phyloP scores from a whole-genome alignment of 768 basidiomycete species.

The Pisolithus albus region DNA sequence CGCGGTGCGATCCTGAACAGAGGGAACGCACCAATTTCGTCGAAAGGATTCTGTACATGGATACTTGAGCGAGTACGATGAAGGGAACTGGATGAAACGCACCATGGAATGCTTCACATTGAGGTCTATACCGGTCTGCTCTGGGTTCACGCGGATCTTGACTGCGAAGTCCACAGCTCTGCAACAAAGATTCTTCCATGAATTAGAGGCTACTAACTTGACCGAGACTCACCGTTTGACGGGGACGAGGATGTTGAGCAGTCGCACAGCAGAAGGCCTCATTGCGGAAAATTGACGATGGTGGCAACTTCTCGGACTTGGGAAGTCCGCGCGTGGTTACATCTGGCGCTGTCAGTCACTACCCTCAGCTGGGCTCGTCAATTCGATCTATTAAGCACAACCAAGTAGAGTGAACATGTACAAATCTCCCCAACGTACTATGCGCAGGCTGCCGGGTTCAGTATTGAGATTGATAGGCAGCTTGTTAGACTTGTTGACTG shows the following conservation, averaged over 20 bases:
- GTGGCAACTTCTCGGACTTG: neutral
- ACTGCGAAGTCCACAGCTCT: slow-evolving; percentile 96
- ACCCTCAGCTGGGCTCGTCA: too few relatives aligned
- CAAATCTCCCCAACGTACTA: too few relatives aligned
- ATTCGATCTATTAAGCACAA: too few relatives aligned
- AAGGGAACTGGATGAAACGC: slow-evolving; percentile 16
- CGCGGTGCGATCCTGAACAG: neutral
- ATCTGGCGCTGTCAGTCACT: too few relatives aligned
- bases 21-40: slow-evolving; percentile 79
- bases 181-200: slow-evolving; percentile 1
- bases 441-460: too few relatives aligned
- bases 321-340: neutral
- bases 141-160: slow-evolving; percentile 95
- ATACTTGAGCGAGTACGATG: neutral
- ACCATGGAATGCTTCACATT: slow-evolving; percentile 99
- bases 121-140: slow-evolving; percentile 92
- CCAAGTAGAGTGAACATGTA: too few relatives aligned
- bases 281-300: slow-evolving; percentile 33
- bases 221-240: slow-evolving; percentile 65
- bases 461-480: too few relatives aligned
- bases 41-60: slow-evolving; percentile 81
- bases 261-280: slow-evolving; percentile 64
- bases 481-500: too few relatives aligned
- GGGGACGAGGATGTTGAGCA: slow-evolving; percentile 89
- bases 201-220: neutral